Evolutionary conservation across 2,329 filamentous ascomycete genomes (phyloP).

Genomic region (Aspergillus pseudotamarii): DNA sequence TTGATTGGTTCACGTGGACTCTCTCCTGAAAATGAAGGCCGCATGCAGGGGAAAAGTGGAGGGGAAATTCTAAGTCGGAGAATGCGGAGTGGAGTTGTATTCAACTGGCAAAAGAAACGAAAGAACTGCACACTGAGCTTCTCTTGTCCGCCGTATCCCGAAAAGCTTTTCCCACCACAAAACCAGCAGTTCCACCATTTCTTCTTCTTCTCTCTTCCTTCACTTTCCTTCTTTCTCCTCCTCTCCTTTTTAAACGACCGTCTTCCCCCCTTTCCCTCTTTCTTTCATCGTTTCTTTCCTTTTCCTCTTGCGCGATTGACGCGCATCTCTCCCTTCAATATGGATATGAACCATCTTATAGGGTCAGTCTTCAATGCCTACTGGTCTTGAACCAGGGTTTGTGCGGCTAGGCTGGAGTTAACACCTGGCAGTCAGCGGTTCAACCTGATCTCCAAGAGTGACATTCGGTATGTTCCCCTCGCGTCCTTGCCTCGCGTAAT

Average conservation of each 20-base stretch:
- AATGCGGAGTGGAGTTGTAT: not conserved
- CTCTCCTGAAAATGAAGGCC: not conserved
- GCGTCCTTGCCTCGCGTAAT: not conserved
- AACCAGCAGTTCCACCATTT: constrained; percentile 29
- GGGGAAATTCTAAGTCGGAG: not conserved
- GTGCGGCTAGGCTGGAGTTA: constrained; percentile 39
- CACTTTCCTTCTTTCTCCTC: constrained; percentile 25
- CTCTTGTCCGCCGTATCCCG: constrained; percentile 35
- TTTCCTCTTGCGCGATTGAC: constrained; percentile 32
- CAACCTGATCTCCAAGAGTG: constrained; percentile 94
- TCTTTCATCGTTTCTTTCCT: constrained; percentile 29
- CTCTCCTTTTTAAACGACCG: constrained; percentile 9
- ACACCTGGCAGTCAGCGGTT: constrained; percentile 73
- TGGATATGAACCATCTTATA: constrained; percentile 56
- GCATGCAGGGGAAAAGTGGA: not conserved
- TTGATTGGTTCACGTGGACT: not conserved
- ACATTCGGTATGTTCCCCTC: constrained; percentile 74
- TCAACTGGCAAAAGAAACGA: constrained; percentile 13
- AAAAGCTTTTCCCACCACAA: constrained; percentile 30
- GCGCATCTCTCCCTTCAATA: constrained; percentile 38
- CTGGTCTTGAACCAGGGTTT: constrained; percentile 36
- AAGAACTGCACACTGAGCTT: constrained; percentile 36
- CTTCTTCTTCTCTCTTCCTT: constrained; percentile 23
- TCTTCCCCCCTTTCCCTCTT: constrained; percentile 22
- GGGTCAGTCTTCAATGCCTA: constrained; percentile 42